Percentiles rank a stretch among this genome's conserved stretches.
phyloP scores from a whole-genome alignment of 495 filamentous ascomycete genomes.

The Massariosphaeria phaeospora region DNA sequence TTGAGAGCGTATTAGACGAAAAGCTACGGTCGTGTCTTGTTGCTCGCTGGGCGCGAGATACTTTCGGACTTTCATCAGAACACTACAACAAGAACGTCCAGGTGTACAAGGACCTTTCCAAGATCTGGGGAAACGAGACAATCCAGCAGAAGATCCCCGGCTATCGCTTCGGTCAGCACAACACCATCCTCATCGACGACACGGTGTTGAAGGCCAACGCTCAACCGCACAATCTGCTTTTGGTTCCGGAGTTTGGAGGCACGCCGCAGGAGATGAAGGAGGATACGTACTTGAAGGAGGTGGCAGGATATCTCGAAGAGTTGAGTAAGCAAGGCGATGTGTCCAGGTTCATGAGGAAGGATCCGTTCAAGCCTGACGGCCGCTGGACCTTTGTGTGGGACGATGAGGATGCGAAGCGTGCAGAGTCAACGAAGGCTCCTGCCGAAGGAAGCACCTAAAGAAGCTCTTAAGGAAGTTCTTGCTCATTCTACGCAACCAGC shows the following conservation, averaged over 20 bases:
- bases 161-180: slow-evolving; percentile 66
- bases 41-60: slow-evolving; percentile 76
- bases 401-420: background rate
- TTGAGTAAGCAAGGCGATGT: slow-evolving; percentile 42
- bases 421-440: too few relatives aligned
- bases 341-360: slow-evolving; percentile 34
- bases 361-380: slow-evolving; percentile 33
- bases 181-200: slow-evolving; percentile 89
- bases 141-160: slow-evolving; percentile 52
- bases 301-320: slow-evolving; percentile 43
- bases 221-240: slow-evolving; percentile 78
- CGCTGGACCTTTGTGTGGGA: slow-evolving; percentile 29
- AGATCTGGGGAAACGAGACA: slow-evolving; percentile 59
- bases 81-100: slow-evolving; percentile 70
- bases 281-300: slow-evolving; percentile 38
- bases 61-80: slow-evolving; percentile 55
- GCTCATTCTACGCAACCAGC: too few relatives aligned
- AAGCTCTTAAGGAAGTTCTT: too few relatives aligned
- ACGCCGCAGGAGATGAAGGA: slow-evolving; percentile 25
- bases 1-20: slow-evolving; percentile 48
- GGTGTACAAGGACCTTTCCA: slow-evolving; percentile 78
- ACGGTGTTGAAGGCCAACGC: slow-evolving; percentile 67
- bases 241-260: slow-evolving; percentile 66
- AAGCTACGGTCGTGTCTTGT: slow-evolving; percentile 48
- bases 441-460: too few relatives aligned